phyloP scores from a whole-genome alignment of 495 filamentous ascomycete species.

The Trichocladium antarcticum region DNA sequence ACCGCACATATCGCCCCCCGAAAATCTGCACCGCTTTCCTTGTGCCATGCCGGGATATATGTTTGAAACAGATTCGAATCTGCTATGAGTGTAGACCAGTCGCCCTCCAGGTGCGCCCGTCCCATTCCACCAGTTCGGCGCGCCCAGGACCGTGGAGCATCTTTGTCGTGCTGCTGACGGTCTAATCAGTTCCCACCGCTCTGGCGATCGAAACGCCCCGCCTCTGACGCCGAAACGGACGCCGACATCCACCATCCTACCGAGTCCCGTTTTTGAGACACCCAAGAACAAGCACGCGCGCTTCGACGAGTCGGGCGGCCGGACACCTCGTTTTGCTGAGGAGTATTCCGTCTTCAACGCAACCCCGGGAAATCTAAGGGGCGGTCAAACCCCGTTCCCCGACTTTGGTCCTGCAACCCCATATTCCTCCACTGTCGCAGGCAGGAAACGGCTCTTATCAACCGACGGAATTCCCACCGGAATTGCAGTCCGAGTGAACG shows the following conservation, averaged over 20 bases:
- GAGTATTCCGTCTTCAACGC: slow-evolving; percentile 49
- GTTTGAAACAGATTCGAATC: slow-evolving; percentile 24
- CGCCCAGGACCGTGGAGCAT: slow-evolving; percentile 3
- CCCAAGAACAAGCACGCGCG: slow-evolving; percentile 43
- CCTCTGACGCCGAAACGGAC: slow-evolving; percentile 69
- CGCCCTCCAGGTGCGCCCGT: slow-evolving; percentile 54
- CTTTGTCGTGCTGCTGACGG: slow-evolving; percentile 23
- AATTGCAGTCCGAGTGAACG: slow-evolving; percentile 48
- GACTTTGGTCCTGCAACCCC: slow-evolving; percentile 29
- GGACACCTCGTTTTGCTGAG: slow-evolving; percentile 47
- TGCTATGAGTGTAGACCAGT: slow-evolving; percentile 70
- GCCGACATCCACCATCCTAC: slow-evolving; percentile 53
- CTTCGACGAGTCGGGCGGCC: slow-evolving; percentile 40
- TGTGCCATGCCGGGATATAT: slow-evolving; percentile 17
- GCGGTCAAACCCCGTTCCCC: slow-evolving; percentile 30
- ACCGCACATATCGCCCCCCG: background rate
- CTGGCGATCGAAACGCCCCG: slow-evolving; percentile 67
- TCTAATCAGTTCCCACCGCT: slow-evolving; percentile 43
- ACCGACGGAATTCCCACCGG: slow-evolving; percentile 31
- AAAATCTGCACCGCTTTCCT: slow-evolving; percentile 1
- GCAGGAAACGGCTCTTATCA: slow-evolving; percentile 33
- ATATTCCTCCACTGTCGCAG: slow-evolving; percentile 19
- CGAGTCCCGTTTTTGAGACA: slow-evolving; percentile 54
- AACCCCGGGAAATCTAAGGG: slow-evolving; percentile 42
- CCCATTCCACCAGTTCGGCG: slow-evolving; percentile 3